A percentile compares a stretch with the other conserved stretches of the same genome.
phyloP scores from a whole-genome alignment of 495 filamentous ascomycete genomes.

The Podospora anserina region DNA sequence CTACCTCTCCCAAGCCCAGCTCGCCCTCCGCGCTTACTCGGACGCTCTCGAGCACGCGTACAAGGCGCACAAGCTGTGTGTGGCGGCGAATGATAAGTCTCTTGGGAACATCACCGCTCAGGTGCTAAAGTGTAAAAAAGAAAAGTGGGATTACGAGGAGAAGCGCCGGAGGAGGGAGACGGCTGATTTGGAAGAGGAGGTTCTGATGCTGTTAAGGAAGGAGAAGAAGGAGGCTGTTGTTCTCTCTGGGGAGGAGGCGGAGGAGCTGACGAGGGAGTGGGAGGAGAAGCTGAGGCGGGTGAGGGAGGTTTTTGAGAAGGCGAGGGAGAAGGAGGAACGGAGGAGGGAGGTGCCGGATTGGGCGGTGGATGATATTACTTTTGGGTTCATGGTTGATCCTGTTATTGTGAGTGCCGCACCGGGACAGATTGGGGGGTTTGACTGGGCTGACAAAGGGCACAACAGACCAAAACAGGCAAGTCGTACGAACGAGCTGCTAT shows the following conservation, averaged over 20 bases:
- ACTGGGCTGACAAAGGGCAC: slow-evolving; percentile 14
- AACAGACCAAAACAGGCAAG: slow-evolving; percentile 73
- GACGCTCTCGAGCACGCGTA: slow-evolving; percentile 71
- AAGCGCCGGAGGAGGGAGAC: slow-evolving; percentile 43
- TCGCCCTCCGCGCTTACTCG: slow-evolving; percentile 67
- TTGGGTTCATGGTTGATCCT: slow-evolving; percentile 89
- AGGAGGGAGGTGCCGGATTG: slow-evolving; percentile 78
- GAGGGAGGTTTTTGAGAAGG: slow-evolving; percentile 58
- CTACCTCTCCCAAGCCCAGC: slow-evolving; percentile 79
- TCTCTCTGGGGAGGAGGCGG: slow-evolving; percentile 43
- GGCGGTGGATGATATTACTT: slow-evolving; percentile 84
- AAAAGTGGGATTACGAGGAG: slow-evolving; percentile 61
- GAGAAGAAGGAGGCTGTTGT: slow-evolving; percentile 31
- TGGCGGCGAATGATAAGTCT: slow-evolving; percentile 55
- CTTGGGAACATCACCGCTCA: slow-evolving; percentile 61
- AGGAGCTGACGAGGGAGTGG: slow-evolving; percentile 54
- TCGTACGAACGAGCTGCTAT: slow-evolving; percentile 90
- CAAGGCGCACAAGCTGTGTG: slow-evolving; percentile 69
- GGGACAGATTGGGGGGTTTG: not conserved
- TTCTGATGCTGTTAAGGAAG: slow-evolving; percentile 42
- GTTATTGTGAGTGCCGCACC: slow-evolving; percentile 56
- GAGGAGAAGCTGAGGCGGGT: slow-evolving; percentile 59
- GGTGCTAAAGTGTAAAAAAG: slow-evolving; percentile 78
- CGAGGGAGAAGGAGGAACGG: slow-evolving; percentile 46
- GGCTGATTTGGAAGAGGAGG: slow-evolving; percentile 53